Evolutionary conservation across 805 yeast species (phyloP).

Genomic region (Candida ficus): DNA sequence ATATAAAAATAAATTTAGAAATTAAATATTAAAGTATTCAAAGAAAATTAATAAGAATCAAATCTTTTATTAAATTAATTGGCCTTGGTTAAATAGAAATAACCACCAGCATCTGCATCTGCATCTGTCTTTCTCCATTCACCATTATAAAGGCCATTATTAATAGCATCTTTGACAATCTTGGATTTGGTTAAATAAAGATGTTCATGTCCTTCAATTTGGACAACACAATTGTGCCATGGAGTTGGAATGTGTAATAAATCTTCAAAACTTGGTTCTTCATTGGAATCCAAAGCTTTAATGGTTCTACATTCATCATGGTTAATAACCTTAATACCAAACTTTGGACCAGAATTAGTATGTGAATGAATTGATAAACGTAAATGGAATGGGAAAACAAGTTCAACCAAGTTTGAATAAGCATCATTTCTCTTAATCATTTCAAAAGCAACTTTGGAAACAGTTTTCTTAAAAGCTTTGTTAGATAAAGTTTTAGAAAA

Average conservation of each 20-base stretch:
- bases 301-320: constrained; percentile 41
- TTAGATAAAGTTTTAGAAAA: constrained; percentile 35
- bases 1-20: neutral
- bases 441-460: constrained; percentile 53
- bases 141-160: constrained; percentile 30
- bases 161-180: constrained; percentile 32
- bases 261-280: constrained; percentile 44
- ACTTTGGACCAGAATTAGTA: constrained; percentile 54
- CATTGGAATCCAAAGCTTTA: constrained; percentile 32
- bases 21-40: neutral
- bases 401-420: constrained; percentile 55
- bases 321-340: constrained; percentile 46
- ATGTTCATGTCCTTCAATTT: constrained; percentile 31
- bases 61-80: neutral
- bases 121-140: constrained; percentile 30
- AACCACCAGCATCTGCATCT: constrained; percentile 32
- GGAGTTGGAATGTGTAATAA: constrained; percentile 61
- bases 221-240: constrained; percentile 55
- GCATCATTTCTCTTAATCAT: constrained; percentile 65
- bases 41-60: neutral
- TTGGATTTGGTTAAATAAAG: constrained; percentile 33
- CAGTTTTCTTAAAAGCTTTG: constrained; percentile 40
- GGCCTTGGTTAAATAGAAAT: constrained; percentile 11
- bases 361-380: constrained; percentile 61
- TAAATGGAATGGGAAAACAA: constrained; percentile 53